A percentile compares a stretch with the other conserved stretches of the same genome.
These are phyloP conservation scores for Phytophthora nicotianae DNA, from an alignment of 352 stramenopile species.

Conservation along the genomic window DNA sequence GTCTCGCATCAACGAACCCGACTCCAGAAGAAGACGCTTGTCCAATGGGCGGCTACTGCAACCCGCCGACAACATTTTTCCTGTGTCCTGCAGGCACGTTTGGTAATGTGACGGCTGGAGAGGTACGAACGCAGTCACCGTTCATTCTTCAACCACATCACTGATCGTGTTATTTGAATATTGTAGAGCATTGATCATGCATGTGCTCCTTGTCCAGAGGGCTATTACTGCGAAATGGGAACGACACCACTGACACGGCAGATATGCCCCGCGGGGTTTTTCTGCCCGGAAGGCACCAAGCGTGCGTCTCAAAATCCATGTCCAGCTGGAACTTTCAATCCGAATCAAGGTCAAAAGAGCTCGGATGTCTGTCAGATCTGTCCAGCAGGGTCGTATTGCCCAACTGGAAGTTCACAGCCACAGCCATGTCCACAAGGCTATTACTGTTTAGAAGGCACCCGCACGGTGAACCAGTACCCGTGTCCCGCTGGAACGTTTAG, in stretches of 20 bases:
- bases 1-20: slow-evolving; percentile 74
- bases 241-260: slow-evolving; percentile 68
- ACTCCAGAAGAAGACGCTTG: slow-evolving; percentile 88
- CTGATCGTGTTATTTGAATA: slow-evolving; percentile 4
- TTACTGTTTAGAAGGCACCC: slow-evolving; percentile 83
- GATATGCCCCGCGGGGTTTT: slow-evolving; percentile 66
- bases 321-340: slow-evolving; percentile 86
- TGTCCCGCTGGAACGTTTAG: slow-evolving; percentile 91
- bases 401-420: slow-evolving; percentile 48
- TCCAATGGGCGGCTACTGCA: slow-evolving; percentile 89
- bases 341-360: slow-evolving; percentile 50
- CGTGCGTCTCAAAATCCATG: slow-evolving; percentile 79
- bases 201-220: slow-evolving; percentile 73
- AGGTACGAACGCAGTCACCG: slow-evolving; percentile 41
- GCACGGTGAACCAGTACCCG: slow-evolving; percentile 68
- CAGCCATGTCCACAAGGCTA: slow-evolving; percentile 76
- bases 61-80: slow-evolving; percentile 84
- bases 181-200: slow-evolving; percentile 78
- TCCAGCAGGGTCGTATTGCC: slow-evolving; percentile 69
- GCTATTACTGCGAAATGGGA: slow-evolving; percentile 83
- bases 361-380: slow-evolving; percentile 63
- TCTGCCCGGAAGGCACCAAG: slow-evolving; percentile 75
- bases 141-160: background rate
- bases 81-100: slow-evolving; percentile 88
- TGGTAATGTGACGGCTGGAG: slow-evolving; percentile 79